Base-by-base conservation (phyloP, 179 eudicot species). In the Silene vulgaris region DNA sequence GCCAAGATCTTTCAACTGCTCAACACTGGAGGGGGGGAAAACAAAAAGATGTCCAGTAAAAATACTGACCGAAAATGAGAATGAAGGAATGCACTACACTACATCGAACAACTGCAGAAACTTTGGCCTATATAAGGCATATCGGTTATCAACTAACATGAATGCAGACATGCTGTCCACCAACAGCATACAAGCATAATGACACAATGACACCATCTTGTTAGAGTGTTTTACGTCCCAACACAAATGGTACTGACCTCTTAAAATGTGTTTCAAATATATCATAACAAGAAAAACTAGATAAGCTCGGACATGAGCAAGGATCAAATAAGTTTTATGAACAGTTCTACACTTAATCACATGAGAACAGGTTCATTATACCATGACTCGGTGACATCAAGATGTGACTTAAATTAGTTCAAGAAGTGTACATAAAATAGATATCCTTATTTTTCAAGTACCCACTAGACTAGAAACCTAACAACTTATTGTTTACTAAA, bases 1-100 rank as follows among this genome's bases (percentile, higher is more conserved):
- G 73, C 99, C 99, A 65, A 90, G 75, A 85, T 95, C 97, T 78
- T 89, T 92, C 83, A 92, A 50, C 74, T 92, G 97, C 65, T 92
- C 99, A 63, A 82, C 97, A 83, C 97, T 95, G 80, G 69, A 75
- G 68, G 77, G 80, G 69, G 74, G 68, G 76, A 69, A 67, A 26
- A n/a, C n/a, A n/a, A 69, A 16, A 37, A 62, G 12, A 45, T 5
- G 6, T 59, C 23, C 17, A 30, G 32, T 61, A 29, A 23, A 56
- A 21, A 19, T 23, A 26, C 16, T 9, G 12, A 13, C n/a, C 3
- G 29, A 19, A 28, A 56, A 23, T 23, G 19, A 45, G 45, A 50
- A 37, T 12, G 45, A 69, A 57, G 30, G 65, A 19, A 63, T 20
- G 16, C 21, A 57, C 35, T n/a, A 69, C 45, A 29, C n/a, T 6